Percentiles rank a stretch among this genome's conserved stretches.
Conservation (phyloP, 2,329 filamentous ascomycete genomes). For the Orbilia brochopaga region DNA sequence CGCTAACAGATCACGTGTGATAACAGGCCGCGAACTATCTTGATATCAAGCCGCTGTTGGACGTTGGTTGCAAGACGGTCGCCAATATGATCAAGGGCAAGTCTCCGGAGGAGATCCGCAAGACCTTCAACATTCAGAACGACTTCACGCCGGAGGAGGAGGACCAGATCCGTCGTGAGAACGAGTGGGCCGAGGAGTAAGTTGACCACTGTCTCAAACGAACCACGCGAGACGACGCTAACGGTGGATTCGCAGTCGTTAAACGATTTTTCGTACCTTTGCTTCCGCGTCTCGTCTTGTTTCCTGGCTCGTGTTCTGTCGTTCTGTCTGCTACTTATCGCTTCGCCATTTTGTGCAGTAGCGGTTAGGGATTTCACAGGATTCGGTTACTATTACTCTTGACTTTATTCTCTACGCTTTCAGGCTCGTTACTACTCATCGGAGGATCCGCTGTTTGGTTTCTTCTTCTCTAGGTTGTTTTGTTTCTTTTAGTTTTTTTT, state of each 20-base stretch:
- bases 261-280: constrained; percentile 1
- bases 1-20: constrained; percentile 37
- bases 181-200: constrained; percentile 86
- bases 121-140: constrained; percentile 99
- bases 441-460: neutral
- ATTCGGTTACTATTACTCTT: neutral
- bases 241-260: constrained; percentile 31
- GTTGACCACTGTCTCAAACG: constrained; percentile 51
- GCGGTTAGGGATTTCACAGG: constrained; percentile 4
- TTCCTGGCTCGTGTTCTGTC: neutral
- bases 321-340: neutral
- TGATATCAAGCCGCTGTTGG: constrained; percentile 96
- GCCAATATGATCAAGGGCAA: constrained; percentile 99
- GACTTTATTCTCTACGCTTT: constrained; percentile 5
- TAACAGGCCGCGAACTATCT: constrained; percentile 94
- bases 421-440: neutral
- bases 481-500: neutral
- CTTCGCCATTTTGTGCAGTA: neutral
- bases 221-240: constrained; percentile 4
- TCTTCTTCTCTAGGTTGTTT: neutral
- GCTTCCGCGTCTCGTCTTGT: neutral
- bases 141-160: constrained; percentile 99
- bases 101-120: constrained; percentile 97
- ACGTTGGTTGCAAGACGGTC: constrained; percentile 98
- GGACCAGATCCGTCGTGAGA: constrained; percentile 92